Conservation (phyloP, 1,284 basidiomycete species). For the Flammula alnicola region DNA sequence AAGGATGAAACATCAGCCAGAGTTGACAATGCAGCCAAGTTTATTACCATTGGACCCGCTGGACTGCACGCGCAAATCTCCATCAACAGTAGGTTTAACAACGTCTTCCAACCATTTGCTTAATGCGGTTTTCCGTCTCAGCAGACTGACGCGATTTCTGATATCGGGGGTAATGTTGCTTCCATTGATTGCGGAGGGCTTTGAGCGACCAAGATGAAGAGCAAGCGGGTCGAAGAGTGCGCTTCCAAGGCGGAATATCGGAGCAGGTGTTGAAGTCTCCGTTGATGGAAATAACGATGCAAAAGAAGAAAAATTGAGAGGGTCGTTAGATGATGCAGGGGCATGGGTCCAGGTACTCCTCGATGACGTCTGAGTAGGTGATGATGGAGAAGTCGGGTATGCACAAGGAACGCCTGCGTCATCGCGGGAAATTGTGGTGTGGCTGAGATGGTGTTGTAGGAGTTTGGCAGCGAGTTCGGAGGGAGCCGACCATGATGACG, state of each 20-base stretch:
- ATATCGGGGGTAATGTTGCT: conserved; percentile 56
- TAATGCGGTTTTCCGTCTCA: conserved; percentile 83
- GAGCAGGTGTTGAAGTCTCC: conserved; percentile 79
- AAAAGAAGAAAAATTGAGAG: conserved; percentile 83
- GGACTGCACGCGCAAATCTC: conserved; percentile 62
- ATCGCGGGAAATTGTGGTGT: conserved; percentile 70
- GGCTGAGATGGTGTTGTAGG: conserved; percentile 78
- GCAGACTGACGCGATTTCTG: conserved; percentile 58
- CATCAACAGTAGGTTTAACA: conserved; percentile 77
- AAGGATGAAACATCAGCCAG: conserved; percentile 19
- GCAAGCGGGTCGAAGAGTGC: conserved; percentile 89
- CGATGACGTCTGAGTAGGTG: conserved; percentile 51
- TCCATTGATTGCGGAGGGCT: conserved; percentile 13
- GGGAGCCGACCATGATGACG: conserved; percentile 37
- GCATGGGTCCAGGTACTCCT: conserved; percentile 14
- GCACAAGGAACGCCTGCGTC: conserved; percentile 60
- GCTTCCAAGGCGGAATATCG: conserved; percentile 86
- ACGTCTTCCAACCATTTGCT: conserved; percentile 86
- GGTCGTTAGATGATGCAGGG: conserved; percentile 31
- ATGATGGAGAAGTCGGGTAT: conserved; percentile 32
- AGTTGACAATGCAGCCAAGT: conserved; percentile 23
- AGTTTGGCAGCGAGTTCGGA: conserved; percentile 62
- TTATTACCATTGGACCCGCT: conserved; percentile 30
- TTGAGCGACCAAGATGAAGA: conserved; percentile 54
- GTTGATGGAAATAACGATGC: conserved; percentile 72